phyloP scores from a whole-genome alignment of 345 rosid species.

The Eucalyptus guilfoylei region DNA sequence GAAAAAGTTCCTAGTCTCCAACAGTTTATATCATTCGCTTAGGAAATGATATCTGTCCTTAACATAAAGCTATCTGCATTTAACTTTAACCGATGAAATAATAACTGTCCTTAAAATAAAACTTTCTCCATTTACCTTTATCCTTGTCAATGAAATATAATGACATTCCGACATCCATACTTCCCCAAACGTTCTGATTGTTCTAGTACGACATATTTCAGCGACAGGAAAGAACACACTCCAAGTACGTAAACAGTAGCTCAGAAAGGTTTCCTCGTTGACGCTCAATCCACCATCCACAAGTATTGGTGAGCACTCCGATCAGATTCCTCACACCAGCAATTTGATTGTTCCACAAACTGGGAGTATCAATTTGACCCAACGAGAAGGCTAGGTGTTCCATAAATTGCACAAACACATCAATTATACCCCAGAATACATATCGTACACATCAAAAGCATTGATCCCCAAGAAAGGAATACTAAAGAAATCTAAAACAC shows the following conservation, averaged over 20 bases:
- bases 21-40: not conserved
- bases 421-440: not conserved
- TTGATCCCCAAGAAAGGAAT: not conserved
- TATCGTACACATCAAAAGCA: slow-evolving; percentile 7
- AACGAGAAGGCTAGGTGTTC: not conserved
- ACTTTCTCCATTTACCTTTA: not conserved
- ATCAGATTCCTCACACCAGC: not conserved
- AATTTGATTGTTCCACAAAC: not conserved
- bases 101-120: not conserved
- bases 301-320: not conserved
- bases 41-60: not conserved
- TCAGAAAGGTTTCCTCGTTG: not conserved
- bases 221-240: not conserved
- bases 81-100: not conserved
- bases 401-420: not conserved
- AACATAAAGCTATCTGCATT: not conserved
- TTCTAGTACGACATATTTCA: not conserved
- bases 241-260: not conserved
- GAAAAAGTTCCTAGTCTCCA: not conserved
- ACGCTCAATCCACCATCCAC: not conserved
- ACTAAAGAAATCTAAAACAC: slow-evolving; percentile 36
- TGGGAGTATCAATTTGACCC: not conserved
- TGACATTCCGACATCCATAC: not conserved
- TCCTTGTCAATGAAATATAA: not conserved
- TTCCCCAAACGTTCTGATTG: not conserved